These are phyloP conservation scores for Lactarius akahatsu DNA, from an alignment of 768 basidiomycete species.

Conservation along the genomic window DNA sequence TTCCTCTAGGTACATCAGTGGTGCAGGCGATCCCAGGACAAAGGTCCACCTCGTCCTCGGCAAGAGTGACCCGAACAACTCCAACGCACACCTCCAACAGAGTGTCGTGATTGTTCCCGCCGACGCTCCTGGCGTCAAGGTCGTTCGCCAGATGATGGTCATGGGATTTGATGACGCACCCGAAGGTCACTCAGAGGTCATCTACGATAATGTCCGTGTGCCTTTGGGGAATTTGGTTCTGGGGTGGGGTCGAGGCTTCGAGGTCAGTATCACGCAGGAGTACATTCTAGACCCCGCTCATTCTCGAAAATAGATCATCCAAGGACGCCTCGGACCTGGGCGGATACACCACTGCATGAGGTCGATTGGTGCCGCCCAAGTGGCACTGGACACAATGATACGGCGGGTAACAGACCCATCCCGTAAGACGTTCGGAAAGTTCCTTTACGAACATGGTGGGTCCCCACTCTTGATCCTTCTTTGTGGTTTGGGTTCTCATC, in stretches of 20 bases:
- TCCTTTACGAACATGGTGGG: constrained; percentile 85
- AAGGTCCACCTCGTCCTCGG: constrained; percentile 92
- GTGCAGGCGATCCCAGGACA: constrained; percentile 91
- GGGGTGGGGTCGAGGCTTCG: constrained; percentile 95
- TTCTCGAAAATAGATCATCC: constrained; percentile 63
- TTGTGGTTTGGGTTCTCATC: not conserved
- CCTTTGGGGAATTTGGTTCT: constrained; percentile 79
- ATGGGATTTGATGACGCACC: constrained; percentile 95
- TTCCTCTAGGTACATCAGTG: constrained; percentile 85
- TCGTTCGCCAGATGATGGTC: constrained; percentile 91
- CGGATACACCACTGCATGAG: constrained; percentile 98
- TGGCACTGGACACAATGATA: constrained; percentile 84
- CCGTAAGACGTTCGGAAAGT: constrained; percentile 93
- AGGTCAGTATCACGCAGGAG: constrained; percentile 45
- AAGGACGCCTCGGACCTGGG: constrained; percentile 95
- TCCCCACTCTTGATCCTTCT: constrained; percentile 12
- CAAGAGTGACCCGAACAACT: constrained; percentile 85
- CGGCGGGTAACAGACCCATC: constrained; percentile 88
- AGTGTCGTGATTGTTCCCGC: constrained; percentile 95
- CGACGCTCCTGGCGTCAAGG: constrained; percentile 78
- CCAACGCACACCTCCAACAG: constrained; percentile 76
- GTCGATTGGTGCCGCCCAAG: constrained; percentile 84
- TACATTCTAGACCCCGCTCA: constrained; percentile 1
- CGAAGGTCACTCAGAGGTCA: constrained; percentile 94
- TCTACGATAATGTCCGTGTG: constrained; percentile 92